A percentile compares a stretch with the other conserved stretches of the same genome.
phyloP scores from a whole-genome alignment of 495 filamentous ascomycete species.

The Aspergillus biplanus region DNA sequence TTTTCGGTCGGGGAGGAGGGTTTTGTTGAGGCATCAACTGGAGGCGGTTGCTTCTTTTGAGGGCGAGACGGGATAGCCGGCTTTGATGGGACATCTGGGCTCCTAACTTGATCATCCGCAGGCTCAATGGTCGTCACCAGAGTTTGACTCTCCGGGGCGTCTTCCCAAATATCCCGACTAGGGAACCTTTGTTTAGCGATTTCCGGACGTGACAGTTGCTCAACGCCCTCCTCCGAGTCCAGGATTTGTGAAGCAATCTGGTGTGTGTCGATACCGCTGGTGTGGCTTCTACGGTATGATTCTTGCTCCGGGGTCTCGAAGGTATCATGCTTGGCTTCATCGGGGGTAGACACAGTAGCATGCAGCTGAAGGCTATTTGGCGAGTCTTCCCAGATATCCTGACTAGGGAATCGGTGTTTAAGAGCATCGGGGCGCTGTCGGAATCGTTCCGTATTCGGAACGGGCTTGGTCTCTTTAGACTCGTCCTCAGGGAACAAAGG shows the following conservation, averaged over 20 bases:
- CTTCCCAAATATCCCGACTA: constrained; percentile 96
- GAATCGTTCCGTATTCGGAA: constrained; percentile 61
- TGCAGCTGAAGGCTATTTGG: constrained; percentile 83
- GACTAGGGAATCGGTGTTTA: constrained; percentile 84
- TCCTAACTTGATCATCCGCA: constrained; percentile 52
- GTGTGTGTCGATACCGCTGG: constrained; percentile 50
- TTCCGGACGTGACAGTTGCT: constrained; percentile 54
- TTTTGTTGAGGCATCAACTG: constrained; percentile 35
- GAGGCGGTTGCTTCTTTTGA: constrained; percentile 42
- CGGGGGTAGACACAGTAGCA: constrained; percentile 83
- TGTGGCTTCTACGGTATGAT: constrained; percentile 50
- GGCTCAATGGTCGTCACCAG: constrained; percentile 78
- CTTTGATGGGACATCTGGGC: constrained; percentile 43
- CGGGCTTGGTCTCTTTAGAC: constrained; percentile 61
- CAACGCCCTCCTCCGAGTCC: constrained; percentile 33
- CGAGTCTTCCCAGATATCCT: constrained; percentile 96
- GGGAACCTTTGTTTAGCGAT: constrained; percentile 76
- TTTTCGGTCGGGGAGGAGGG: constrained; percentile 48
- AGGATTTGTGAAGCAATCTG: constrained; percentile 48
- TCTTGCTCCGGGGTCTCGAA: constrained; percentile 65
- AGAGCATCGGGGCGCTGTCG: constrained; percentile 62
- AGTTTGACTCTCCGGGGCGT: constrained; percentile 80
- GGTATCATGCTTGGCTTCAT: constrained; percentile 43
- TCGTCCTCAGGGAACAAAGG: constrained; percentile 87
- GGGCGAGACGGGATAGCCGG: constrained; percentile 50